Evolutionary conservation across 2,329 filamentous ascomycete genomes (phyloP), one percentile per base, ranked within the genome.

Genomic region (Epichloe festucae): DNA sequence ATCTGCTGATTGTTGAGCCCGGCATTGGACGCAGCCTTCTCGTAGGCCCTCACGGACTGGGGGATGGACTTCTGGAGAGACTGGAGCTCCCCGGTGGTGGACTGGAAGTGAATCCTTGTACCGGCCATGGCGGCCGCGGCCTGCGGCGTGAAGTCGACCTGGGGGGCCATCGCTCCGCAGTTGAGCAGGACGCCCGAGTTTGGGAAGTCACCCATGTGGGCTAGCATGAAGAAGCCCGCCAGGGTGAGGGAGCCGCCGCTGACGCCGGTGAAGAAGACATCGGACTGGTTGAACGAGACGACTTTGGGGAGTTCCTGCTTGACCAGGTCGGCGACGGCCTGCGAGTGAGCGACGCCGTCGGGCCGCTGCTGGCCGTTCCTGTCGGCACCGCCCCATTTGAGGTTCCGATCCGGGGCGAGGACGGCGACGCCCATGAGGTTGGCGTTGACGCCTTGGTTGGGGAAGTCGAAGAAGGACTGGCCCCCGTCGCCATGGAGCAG

Each of bases 401-500:
- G 70, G 54, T 76, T 73, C 50, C 66, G 60, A 60, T 79, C 70
- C 5, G 78, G 78, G 0, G 78, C 75, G 12, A 81, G 71, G 2
- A 78, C 63, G 8, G 68, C 74, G 10, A 77, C 73, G 54, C 76
- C 76, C 61, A 76, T 74, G 35, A 76, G 70, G 55, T 72, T 72
- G 48, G 65, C 60, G 51, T 74, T 72, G 11, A 78, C 72, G 17
- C 69, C 71, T 57, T 78, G 73, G 62, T 78, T 78, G 38, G 75
- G 75, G 64, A 78, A 76, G 59, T 76, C 74, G 62, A 77, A 76
- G 69, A 78, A 79, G 12, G 74, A 77, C 57, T 78, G 73, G 6
- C 78, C 78, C 42, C 78, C 77, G 59, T 81, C 78, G 48, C 77
- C 77, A 60, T 81, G 78, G 3, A 81, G 70, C 38, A 81, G 70